Conservation (phyloP, 805 yeast species). For the Lachancea fermentati region DNA sequence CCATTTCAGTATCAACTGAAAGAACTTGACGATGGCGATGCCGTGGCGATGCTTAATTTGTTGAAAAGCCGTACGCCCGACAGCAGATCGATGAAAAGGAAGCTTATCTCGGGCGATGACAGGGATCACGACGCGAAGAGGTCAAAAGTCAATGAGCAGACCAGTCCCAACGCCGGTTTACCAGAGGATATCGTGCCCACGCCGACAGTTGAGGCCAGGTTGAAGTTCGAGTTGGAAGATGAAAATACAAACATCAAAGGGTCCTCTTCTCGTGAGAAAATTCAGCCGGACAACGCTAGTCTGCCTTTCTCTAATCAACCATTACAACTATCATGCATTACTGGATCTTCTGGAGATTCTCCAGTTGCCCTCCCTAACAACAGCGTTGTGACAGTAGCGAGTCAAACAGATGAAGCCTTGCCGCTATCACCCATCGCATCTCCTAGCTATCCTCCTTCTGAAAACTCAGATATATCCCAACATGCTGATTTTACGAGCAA, state of each 20-base stretch:
- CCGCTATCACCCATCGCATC: conserved; percentile 33
- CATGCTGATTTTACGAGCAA: conserved; percentile 9
- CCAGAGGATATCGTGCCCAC: conserved; percentile 2
- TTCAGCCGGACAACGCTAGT: background rate
- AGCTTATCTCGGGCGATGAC: conserved; percentile 1
- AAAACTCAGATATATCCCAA: conserved; percentile 1
- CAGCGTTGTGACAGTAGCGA: background rate
- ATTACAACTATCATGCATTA: background rate
- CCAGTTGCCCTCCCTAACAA: background rate
- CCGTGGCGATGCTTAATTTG: background rate
- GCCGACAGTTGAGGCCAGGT: conserved; percentile 3
- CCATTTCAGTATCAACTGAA: conserved; percentile 21
- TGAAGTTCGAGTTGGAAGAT: conserved; percentile 1
- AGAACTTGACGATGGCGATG: conserved; percentile 1
- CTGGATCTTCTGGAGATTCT: background rate
- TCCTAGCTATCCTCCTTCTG: conserved; percentile 18
- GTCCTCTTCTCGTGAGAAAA: background rate
- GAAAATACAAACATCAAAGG: background rate
- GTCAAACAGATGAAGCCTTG: conserved; percentile 20
- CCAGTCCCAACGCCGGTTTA: background rate
- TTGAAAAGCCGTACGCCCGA: background rate
- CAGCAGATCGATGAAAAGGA: background rate
- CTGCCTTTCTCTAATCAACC: background rate
- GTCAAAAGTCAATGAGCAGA: background rate
- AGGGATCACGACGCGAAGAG: conserved; percentile 1